Percentiles rank a stretch among this genome's conserved stretches.
Evolutionary conservation across 169 alveolate species (phyloP).

Genomic region (Amoebophrya sp.): DNA sequence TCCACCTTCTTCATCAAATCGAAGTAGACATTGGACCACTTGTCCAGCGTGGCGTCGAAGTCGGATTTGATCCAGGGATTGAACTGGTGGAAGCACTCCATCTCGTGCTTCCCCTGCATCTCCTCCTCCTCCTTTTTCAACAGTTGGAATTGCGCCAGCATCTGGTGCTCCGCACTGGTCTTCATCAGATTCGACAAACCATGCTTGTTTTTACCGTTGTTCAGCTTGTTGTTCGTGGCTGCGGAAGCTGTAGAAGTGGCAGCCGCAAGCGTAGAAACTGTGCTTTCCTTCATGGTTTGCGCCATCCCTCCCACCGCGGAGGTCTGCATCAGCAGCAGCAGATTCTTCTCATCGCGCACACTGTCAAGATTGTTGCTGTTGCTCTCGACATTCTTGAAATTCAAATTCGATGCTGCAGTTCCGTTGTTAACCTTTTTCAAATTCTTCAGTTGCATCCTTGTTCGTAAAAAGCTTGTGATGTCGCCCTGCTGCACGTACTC

Average conservation of each 20-base stretch:
- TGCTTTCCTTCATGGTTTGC: not conserved
- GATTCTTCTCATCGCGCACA: no score
- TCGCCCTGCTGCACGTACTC: not conserved
- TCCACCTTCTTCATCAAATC: not conserved
- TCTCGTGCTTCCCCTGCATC: not conserved
- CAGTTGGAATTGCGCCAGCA: not conserved
- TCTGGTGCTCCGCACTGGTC: not conserved
- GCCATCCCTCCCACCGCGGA: no score
- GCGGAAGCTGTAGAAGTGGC: not conserved
- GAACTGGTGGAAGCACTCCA: constrained; percentile 2
- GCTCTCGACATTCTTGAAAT: not conserved
- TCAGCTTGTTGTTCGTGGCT: not conserved
- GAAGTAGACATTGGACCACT: not conserved
- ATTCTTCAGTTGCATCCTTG: not conserved
- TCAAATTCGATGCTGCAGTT: not conserved
- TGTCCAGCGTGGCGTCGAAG: not conserved
- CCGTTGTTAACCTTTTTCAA: not conserved
- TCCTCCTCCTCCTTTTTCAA: not conserved
- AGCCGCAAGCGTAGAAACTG: not conserved
- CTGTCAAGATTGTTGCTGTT: not conserved
- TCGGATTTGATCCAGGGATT: not conserved
- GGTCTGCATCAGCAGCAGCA: no score
- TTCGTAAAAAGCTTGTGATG: not conserved
- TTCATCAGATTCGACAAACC: not conserved
- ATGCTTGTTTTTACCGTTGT: not conserved